These are phyloP conservation scores for Exophiala dermatitidis DNA, from an alignment of 2,329 filamentous ascomycete species.

Conservation along the genomic window DNA sequence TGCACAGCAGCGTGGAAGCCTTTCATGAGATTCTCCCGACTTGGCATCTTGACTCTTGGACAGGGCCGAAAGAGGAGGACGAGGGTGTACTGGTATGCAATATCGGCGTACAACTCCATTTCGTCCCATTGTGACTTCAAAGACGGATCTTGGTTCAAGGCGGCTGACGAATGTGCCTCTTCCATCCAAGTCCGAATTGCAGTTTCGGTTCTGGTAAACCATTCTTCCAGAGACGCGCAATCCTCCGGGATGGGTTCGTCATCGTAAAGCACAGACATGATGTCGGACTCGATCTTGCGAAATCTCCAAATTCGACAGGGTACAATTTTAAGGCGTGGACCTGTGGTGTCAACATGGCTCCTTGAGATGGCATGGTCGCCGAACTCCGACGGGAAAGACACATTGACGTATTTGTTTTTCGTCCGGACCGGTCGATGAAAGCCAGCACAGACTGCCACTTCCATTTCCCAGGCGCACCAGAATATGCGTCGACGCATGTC, in stretches of 20 bases:
- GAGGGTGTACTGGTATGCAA: conserved; percentile 7
- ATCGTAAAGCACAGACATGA: conserved; percentile 8
- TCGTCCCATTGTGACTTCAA: conserved; percentile 11
- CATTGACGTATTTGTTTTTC: conserved; percentile 8
- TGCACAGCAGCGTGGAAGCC: not conserved
- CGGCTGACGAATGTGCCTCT: conserved; percentile 1
- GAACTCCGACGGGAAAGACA: conserved; percentile 2
- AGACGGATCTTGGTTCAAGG: conserved; percentile 2
- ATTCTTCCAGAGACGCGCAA: conserved; percentile 5
- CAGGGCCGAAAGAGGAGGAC: conserved; percentile 6
- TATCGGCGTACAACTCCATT: conserved; percentile 8
- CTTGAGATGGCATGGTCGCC: conserved; percentile 1
- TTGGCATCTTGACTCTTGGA: conserved; percentile 1
- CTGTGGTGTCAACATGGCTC: not conserved
- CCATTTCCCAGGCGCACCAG: conserved; percentile 18
- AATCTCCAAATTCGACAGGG: conserved; percentile 2
- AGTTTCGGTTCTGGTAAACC: not conserved
- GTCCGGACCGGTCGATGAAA: conserved; percentile 3
- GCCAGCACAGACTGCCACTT: conserved; percentile 5
- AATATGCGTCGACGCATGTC: conserved; percentile 78
- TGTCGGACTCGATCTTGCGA: conserved; percentile 4
- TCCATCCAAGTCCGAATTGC: conserved; percentile 2
- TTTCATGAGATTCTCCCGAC: conserved; percentile 3
- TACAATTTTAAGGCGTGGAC: conserved; percentile 1
- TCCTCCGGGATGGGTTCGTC: conserved; percentile 3